Conservation (phyloP, 1,284 basidiomycete species). For the Ganoderma sinense region DNA sequence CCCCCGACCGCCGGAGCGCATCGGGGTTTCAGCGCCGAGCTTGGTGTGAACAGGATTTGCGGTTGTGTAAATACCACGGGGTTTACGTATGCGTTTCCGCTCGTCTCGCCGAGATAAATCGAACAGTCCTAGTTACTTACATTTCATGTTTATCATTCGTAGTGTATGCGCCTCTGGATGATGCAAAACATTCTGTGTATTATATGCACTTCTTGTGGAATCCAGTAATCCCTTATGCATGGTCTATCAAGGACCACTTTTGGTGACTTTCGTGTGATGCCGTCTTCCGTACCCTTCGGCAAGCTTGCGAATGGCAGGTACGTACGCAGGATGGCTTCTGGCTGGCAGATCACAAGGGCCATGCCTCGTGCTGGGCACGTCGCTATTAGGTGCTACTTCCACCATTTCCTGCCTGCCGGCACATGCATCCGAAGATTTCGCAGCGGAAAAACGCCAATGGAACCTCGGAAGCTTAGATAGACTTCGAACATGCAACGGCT, state of each 20-base stretch:
- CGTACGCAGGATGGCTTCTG: too few species aligned
- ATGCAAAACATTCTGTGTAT: slow-evolving; percentile 17
- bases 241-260: neutral
- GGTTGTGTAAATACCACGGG: neutral
- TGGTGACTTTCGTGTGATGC: neutral
- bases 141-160: slow-evolving; percentile 1
- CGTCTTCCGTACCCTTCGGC: neutral
- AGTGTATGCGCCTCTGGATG: slow-evolving; percentile 28
- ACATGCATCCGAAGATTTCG: neutral
- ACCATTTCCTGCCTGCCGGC: neutral
- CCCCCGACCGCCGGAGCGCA: neutral
- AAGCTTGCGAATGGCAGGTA: neutral
- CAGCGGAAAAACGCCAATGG: neutral
- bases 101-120: neutral
- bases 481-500: neutral
- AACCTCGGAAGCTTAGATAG: neutral
- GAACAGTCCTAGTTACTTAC: slow-evolving; percentile 6
- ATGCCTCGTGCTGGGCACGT: neutral
- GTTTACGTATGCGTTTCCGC: neutral
- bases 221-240: slow-evolving; percentile 26
- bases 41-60: neutral
- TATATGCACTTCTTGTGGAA: slow-evolving; percentile 20
- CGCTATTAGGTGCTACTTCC: neutral
- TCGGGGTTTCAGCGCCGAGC: too few species aligned
- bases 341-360: neutral